phyloP scores from a whole-genome alignment of 2,329 filamentous ascomycete genomes.

The Sporothrix mexicana region DNA sequence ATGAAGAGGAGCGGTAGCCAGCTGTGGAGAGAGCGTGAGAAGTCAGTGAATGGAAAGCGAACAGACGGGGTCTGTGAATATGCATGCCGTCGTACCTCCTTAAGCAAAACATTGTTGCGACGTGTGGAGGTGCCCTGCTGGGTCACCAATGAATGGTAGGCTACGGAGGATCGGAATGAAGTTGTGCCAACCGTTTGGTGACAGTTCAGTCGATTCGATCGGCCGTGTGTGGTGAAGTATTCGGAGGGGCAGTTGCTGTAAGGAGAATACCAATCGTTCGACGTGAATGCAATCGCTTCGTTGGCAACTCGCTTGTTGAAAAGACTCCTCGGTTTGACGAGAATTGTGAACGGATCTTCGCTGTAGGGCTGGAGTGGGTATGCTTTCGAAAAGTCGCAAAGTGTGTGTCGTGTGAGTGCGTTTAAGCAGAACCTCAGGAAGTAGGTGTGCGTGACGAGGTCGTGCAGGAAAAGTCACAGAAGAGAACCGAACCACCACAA shows the following conservation, averaged over 20 bases:
- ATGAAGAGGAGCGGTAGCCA: conserved; percentile 90
- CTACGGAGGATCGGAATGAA: too few species aligned
- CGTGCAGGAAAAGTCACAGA: neutral
- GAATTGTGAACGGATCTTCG: neutral
- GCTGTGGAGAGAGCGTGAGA: conserved; percentile 50
- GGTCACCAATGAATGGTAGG: neutral
- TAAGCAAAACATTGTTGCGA: conserved; percentile 66
- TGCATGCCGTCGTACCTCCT: conserved; percentile 57
- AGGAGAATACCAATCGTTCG: neutral
- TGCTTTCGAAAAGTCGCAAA: too few species aligned
- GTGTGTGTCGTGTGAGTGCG: neutral
- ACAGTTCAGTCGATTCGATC: neutral
- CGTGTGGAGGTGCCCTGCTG: neutral
- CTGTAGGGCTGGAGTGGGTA: neutral
- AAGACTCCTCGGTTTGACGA: neutral
- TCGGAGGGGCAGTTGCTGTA: neutral
- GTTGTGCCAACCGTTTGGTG: neutral
- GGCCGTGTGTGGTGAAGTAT: neutral
- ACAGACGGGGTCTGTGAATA: neutral
- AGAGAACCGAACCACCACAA: neutral
- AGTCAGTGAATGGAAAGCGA: neutral
- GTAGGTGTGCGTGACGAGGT: neutral
- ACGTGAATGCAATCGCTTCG: neutral
- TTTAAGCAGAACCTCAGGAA: neutral
- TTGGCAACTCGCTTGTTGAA: neutral